Base-by-base conservation (phyloP, 2,329 filamentous ascomycete species). In the Chrysoporthe cubensis region DNA sequence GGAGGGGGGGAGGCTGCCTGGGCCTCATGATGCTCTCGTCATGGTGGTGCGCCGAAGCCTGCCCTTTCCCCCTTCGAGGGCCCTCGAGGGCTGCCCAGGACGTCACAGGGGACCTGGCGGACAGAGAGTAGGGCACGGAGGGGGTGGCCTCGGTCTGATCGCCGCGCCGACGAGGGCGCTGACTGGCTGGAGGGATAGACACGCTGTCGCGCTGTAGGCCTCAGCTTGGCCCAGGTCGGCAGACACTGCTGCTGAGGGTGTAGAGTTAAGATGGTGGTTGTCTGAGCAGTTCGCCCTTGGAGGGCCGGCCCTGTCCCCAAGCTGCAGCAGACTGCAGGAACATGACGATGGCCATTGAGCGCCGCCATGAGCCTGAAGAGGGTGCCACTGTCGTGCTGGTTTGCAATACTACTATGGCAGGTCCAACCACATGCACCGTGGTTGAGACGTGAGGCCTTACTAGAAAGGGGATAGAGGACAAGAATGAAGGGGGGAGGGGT, bases 281-380 rank as follows among this genome's bases (percentile, higher is more conserved):
- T 34, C 14, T 9, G 32, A 57, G 32, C 26, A 37, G 52, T 14
- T 57, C 54, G 40, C 14, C 37, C 32, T 56, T 56, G 13, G 37
- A 56, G 61, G 61, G 37, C 26, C 61, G 61, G 61, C 40, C 62
- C 50, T 64, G 37, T 64, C n/a, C 62, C 37, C 62, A 44, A 54
- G 14, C 62, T 63, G 61, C 61, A 56, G 61, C 61, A 37, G 34
- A 56, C 61, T 63, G 48, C 50, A 64, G 48, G 50, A 54, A 56
- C 62, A 56, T 44, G 50, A 43, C 2, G 32, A 18, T 34, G 34
- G 9, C 18, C 44, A 56, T 32, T 7, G 16, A 48, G 21, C 4
- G 9, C 34, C 42, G 26, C 26, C 26, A 26, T 26, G 26, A 48
- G 40, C 42, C 18, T 58, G 42, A 9, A 40, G 37, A 40, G 37